phyloP scores from a whole-genome alignment of 2,329 filamentous ascomycete genomes.

The Dichotomopilus funicola region DNA sequence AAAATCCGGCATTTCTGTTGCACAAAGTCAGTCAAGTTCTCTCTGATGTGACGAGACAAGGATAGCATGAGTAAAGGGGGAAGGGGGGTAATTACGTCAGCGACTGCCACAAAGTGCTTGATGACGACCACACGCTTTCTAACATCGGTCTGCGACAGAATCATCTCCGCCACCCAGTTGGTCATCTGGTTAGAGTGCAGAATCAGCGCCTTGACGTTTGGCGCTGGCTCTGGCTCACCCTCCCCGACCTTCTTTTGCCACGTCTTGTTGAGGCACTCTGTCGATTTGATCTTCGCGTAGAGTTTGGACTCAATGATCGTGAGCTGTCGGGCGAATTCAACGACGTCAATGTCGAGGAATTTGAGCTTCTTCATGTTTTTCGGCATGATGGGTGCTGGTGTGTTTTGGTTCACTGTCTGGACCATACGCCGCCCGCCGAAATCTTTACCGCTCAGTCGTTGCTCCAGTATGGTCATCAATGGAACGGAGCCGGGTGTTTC shows the following conservation, averaged over 20 bases:
- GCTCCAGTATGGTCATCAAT: conserved; percentile 80
- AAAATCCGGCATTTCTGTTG: conserved; percentile 82
- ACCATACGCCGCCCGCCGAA: conserved; percentile 79
- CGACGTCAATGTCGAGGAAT: conserved; percentile 92
- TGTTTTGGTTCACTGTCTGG: conserved; percentile 74
- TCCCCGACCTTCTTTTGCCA: conserved; percentile 94
- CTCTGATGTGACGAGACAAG: neutral
- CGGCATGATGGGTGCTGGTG: conserved; percentile 82
- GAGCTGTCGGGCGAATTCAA: conserved; percentile 93
- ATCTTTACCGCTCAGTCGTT: conserved; percentile 79
- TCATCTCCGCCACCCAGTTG: conserved; percentile 99
- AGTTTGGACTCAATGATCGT: conserved; percentile 94
- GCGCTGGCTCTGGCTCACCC: conserved; percentile 75
- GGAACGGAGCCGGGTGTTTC: conserved; percentile 84
- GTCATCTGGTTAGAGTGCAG: conserved; percentile 97
- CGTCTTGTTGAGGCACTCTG: conserved; percentile 95
- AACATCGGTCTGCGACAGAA: conserved; percentile 85
- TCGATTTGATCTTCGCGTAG: conserved; percentile 92
- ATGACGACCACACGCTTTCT: conserved; percentile 96
- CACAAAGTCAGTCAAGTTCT: conserved; percentile 19
- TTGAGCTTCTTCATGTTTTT: conserved; percentile 99
- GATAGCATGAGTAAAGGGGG: neutral
- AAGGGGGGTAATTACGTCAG: conserved; percentile 63
- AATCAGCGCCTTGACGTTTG: conserved; percentile 94
- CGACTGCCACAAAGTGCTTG: conserved; percentile 94